Percentiles rank a stretch among this genome's conserved stretches.
Conservation (phyloP, 352 stramenopile species). For the Pythium coloratum region DNA sequence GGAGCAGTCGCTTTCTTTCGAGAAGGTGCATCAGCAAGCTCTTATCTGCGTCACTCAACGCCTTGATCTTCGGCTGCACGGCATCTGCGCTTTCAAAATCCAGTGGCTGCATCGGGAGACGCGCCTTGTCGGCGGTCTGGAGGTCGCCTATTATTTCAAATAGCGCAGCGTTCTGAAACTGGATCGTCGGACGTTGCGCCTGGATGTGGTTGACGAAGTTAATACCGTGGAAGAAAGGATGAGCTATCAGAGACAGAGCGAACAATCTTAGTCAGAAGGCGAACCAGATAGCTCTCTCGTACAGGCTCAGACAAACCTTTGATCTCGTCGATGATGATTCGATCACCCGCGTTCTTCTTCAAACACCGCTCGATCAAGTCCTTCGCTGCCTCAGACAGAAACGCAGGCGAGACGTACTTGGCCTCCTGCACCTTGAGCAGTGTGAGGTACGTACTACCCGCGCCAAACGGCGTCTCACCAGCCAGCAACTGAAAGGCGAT, state of each 20-base stretch:
- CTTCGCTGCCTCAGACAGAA: conserved; percentile 57
- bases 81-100: conserved; percentile 29
- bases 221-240: conserved; percentile 73
- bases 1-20: conserved; percentile 68
- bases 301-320: conserved; percentile 50
- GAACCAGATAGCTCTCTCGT: not conserved
- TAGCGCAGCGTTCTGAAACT: conserved; percentile 46
- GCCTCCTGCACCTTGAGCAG: conserved; percentile 74
- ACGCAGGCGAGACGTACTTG: conserved; percentile 55
- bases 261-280: not conserved
- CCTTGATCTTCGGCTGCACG: conserved; percentile 42
- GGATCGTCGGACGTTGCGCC: conserved; percentile 29
- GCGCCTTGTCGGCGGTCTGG: conserved; percentile 37
- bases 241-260: conserved; percentile 32
- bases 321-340: conserved; percentile 38
- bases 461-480: conserved; percentile 79
- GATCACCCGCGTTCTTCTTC: conserved; percentile 35
- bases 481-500: conserved; percentile 78
- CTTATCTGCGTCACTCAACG: conserved; percentile 34
- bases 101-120: conserved; percentile 23
- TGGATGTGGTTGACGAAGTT: conserved; percentile 70
- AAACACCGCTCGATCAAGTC: conserved; percentile 67
- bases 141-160: conserved; percentile 53
- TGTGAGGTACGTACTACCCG: conserved; percentile 76
- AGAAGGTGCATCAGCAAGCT: conserved; percentile 78